phyloP scores from a whole-genome alignment of 768 basidiomycete genomes.

The Tricholoma bakamatsutake region DNA sequence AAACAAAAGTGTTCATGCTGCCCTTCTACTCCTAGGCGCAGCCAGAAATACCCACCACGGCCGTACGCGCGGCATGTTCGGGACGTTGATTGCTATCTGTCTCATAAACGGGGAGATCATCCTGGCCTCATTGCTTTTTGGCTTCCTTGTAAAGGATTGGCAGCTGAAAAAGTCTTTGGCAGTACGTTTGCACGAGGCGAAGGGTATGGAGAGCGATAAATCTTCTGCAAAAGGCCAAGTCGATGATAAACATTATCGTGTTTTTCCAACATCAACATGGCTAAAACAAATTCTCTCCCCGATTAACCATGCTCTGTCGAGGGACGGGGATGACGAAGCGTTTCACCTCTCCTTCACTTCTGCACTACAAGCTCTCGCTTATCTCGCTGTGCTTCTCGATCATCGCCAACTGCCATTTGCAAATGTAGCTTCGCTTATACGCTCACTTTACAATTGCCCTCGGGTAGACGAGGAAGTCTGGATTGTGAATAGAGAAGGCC shows the following conservation, averaged over 20 bases:
- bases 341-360: conserved; percentile 20
- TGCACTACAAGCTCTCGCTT: conserved; percentile 56
- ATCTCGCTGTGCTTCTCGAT: conserved; percentile 49
- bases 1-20: conserved; percentile 39
- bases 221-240: background rate
- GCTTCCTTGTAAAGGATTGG: conserved; percentile 57
- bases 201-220: background rate
- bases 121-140: conserved; percentile 68
- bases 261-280: conserved; percentile 11
- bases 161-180: conserved; percentile 22
- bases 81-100: conserved; percentile 53
- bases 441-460: conserved; percentile 41
- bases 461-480: conserved; percentile 34
- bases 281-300: conserved; percentile 24
- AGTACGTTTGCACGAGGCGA: background rate
- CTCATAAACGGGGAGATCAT: conserved; percentile 77
- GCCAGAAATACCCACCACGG: conserved; percentile 51
- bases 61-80: conserved; percentile 56
- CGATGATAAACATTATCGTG: background rate
- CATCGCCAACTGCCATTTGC: conserved; percentile 39
- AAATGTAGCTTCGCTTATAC: conserved; percentile 39
- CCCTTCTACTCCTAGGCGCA: conserved; percentile 44
- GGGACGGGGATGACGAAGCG: conserved; percentile 15
- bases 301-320: conserved; percentile 29
- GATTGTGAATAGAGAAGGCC: conserved; percentile 22